phyloP scores from a whole-genome alignment of 2,329 filamentous ascomycete genomes.

The Penicillium sp. region DNA sequence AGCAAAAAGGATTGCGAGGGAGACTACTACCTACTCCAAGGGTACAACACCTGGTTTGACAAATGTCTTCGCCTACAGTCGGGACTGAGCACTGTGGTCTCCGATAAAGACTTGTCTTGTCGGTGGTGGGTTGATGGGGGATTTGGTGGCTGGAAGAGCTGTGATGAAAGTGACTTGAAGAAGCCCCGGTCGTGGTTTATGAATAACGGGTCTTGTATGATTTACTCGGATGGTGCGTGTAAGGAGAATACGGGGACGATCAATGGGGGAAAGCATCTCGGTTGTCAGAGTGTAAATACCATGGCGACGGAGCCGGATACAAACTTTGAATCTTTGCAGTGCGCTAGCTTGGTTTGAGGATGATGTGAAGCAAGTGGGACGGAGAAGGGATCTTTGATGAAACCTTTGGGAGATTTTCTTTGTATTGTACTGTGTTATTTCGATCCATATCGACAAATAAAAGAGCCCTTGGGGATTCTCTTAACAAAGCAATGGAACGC shows the following conservation, averaged over 20 bases:
- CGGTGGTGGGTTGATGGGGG: constrained; percentile 13
- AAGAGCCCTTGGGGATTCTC: too few species aligned
- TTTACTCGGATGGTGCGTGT: constrained; percentile 8
- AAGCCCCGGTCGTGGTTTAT: constrained; percentile 16
- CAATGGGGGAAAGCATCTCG: not conserved
- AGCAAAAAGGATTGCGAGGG: constrained; percentile 12
- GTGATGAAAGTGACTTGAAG: constrained; percentile 7
- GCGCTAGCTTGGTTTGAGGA: not conserved
- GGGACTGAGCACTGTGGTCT: not conserved
- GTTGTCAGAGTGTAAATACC: constrained; percentile 7
- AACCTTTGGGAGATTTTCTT: too few species aligned
- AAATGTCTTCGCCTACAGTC: constrained; percentile 12
- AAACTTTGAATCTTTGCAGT: not conserved
- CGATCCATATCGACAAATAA: too few species aligned
- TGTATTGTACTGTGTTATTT: too few species aligned
- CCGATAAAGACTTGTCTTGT: constrained; percentile 5
- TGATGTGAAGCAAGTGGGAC: not conserved
- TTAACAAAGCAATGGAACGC: too few species aligned
- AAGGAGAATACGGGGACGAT: constrained; percentile 3
- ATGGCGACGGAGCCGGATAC: constrained; percentile 1
- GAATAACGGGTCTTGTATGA: constrained; percentile 10
- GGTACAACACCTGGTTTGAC: not conserved
- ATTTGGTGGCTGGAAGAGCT: constrained; percentile 9
- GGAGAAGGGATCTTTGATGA: not conserved
- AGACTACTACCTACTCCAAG: constrained; percentile 20